Conservation (phyloP, 495 filamentous ascomycete genomes). For the Lepraria neglecta region DNA sequence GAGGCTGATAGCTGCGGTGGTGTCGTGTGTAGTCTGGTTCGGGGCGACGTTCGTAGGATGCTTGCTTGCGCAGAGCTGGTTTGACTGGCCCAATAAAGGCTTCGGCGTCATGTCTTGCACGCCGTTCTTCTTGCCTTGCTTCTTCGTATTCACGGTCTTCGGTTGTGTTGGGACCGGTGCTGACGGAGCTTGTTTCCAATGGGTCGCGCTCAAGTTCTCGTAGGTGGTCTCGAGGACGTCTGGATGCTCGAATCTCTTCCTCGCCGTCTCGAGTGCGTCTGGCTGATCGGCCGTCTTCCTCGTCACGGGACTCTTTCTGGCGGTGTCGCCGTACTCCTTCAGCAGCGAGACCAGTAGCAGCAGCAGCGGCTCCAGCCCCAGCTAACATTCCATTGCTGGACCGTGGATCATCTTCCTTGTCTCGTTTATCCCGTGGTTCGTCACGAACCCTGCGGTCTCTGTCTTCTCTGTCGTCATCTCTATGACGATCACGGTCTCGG, state of each 20-base stretch:
- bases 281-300: slow-evolving; percentile 10
- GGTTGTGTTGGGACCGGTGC: slow-evolving; percentile 19
- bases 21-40: slow-evolving; percentile 16
- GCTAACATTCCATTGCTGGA: slow-evolving; percentile 17
- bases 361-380: slow-evolving; percentile 22
- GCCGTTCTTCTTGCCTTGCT: slow-evolving; percentile 18
- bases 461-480: slow-evolving; percentile 16
- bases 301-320: slow-evolving; percentile 22
- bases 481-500: slow-evolving; percentile 15
- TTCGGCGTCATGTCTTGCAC: slow-evolving; percentile 21
- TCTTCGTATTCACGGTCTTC: slow-evolving; percentile 20
- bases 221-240: slow-evolving; percentile 14
- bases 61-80: slow-evolving; percentile 25
- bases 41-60: slow-evolving; percentile 28
- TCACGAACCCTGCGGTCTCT: slow-evolving; percentile 23
- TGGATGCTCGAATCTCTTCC: slow-evolving; percentile 8
- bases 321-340: slow-evolving; percentile 23
- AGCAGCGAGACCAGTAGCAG: slow-evolving; percentile 25
- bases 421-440: slow-evolving; percentile 31
- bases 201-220: slow-evolving; percentile 21
- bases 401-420: slow-evolving; percentile 18
- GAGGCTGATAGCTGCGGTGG: slow-evolving; percentile 19
- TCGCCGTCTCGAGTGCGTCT: slow-evolving; percentile 9
- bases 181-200: slow-evolving; percentile 21
- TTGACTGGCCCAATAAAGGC: slow-evolving; percentile 14